These are phyloP conservation scores for Pelargonium exstipulatum DNA, from an alignment of 441 rosid genomes.

Conservation along the genomic window DNA sequence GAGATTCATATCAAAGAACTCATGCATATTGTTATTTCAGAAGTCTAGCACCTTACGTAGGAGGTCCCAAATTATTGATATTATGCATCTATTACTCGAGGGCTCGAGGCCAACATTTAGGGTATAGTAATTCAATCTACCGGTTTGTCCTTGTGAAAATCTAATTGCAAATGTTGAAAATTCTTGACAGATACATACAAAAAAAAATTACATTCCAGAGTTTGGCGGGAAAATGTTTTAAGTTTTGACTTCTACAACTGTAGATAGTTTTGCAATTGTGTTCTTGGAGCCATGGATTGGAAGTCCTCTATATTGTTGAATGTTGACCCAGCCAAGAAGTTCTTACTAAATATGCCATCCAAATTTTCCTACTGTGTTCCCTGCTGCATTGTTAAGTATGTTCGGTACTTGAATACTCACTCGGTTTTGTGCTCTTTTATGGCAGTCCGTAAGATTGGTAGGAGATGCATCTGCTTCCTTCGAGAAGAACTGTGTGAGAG, in stretches of 20 bases:
- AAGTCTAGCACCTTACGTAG: too few relatives aligned
- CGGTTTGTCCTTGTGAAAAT: too few relatives aligned
- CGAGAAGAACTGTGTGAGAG: conserved; percentile 85
- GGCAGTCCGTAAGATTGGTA: conserved; percentile 69
- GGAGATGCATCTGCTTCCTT: conserved; percentile 92
- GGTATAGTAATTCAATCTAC: too few relatives aligned
- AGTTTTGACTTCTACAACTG: not conserved
- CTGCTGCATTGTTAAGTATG: not conserved
- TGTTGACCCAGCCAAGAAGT: conserved; percentile 7
- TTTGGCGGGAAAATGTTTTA: not conserved
- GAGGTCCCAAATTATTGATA: too few relatives aligned
- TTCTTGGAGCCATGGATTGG: not conserved
- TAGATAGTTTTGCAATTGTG: not conserved
- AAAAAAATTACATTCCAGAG: not conserved
- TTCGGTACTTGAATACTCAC: conserved; percentile 11
- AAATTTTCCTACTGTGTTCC: too few relatives aligned
- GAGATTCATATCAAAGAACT: not conserved
- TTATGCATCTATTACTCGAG: too few relatives aligned
- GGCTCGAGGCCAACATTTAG: too few relatives aligned
- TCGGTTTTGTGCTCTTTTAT: conserved; percentile 18
- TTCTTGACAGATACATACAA: too few relatives aligned
- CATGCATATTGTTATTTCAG: too few relatives aligned
- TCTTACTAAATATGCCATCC: not conserved
- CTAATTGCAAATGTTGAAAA: too few relatives aligned
- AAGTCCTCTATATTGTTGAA: conserved; percentile 6